Percentiles rank a stretch among this genome's conserved stretches.
These are phyloP conservation scores for Pichia cephalocereana DNA, from an alignment of 805 yeast species.

Conservation along the genomic window DNA sequence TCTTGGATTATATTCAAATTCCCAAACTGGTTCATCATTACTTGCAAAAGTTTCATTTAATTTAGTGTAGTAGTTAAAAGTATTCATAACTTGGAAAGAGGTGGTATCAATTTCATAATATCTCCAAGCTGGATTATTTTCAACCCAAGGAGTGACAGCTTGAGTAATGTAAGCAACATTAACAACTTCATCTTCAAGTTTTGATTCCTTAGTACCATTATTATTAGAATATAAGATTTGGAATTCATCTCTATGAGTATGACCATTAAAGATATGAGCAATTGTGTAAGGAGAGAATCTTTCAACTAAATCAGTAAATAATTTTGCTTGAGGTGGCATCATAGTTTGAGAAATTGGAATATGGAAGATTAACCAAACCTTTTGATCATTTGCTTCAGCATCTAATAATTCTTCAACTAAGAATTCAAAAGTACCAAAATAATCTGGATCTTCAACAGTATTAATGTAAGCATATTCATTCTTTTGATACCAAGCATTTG, in stretches of 20 bases:
- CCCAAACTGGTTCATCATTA: constrained; percentile 54
- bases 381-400: constrained; percentile 45
- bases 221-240: constrained; percentile 41
- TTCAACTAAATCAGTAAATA: constrained; percentile 48
- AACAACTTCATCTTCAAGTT: constrained; percentile 36
- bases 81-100: constrained; percentile 52
- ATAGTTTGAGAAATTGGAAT: constrained; percentile 56
- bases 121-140: constrained; percentile 64
- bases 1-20: constrained; percentile 56
- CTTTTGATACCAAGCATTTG: constrained; percentile 58
- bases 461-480: constrained; percentile 49
- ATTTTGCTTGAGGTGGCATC: constrained; percentile 50
- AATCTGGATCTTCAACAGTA: constrained; percentile 41
- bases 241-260: constrained; percentile 64
- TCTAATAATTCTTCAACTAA: constrained; percentile 53
- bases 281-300: constrained; percentile 62
- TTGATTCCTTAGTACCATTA: constrained; percentile 26
- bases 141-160: constrained; percentile 52
- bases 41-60: constrained; percentile 50
- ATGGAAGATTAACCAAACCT: constrained; percentile 70
- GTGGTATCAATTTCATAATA: constrained; percentile 57
- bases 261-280: constrained; percentile 64
- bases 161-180: constrained; percentile 59
- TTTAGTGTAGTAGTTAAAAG: constrained; percentile 49
- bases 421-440: constrained; percentile 55